Conservation (phyloP, 495 filamentous ascomycete genomes). For the Lasiosphaeris hirsuta region DNA sequence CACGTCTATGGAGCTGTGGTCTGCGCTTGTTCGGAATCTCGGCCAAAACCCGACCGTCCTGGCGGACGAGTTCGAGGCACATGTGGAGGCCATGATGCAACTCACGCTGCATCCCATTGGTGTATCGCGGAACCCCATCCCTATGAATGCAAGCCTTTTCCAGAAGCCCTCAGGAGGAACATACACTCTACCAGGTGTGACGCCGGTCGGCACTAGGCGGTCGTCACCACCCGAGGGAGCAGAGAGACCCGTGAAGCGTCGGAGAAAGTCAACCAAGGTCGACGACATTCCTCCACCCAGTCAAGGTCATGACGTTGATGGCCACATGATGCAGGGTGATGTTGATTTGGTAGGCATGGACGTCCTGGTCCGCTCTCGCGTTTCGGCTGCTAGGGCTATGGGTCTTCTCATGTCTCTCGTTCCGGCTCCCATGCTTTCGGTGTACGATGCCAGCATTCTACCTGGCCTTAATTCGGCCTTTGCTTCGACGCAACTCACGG, state of each 20-base stretch:
- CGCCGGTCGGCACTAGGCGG: conserved; percentile 49
- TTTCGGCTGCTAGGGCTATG: conserved; percentile 79
- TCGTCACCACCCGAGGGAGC: conserved; percentile 57
- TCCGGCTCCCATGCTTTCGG: conserved; percentile 43
- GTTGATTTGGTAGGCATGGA: conserved; percentile 91
- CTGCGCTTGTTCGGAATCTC: conserved; percentile 67
- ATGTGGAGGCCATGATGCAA: conserved; percentile 72
- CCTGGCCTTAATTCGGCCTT: conserved; percentile 64
- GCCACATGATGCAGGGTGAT: conserved; percentile 95
- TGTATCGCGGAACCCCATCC: conserved; percentile 79
- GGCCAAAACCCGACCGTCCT: conserved; percentile 55
- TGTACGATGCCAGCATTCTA: conserved; percentile 57
- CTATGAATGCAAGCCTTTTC: conserved; percentile 85
- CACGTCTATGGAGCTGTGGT: conserved; percentile 84
- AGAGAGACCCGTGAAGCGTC: conserved; percentile 58
- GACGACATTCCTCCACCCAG: conserved; percentile 58
- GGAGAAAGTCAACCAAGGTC: conserved; percentile 78
- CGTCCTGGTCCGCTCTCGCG: conserved; percentile 80
- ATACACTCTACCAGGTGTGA: conserved; percentile 54
- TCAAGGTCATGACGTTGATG: conserved; percentile 88
- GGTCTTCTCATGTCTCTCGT: conserved; percentile 68
- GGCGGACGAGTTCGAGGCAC: conserved; percentile 61
- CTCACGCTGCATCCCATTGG: conserved; percentile 87
- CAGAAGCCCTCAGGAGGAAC: conserved; percentile 90
- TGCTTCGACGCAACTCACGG: conserved; percentile 80